Base-by-base conservation (phyloP, 495 filamentous ascomycete species). In the Neurospora sp. region DNA sequence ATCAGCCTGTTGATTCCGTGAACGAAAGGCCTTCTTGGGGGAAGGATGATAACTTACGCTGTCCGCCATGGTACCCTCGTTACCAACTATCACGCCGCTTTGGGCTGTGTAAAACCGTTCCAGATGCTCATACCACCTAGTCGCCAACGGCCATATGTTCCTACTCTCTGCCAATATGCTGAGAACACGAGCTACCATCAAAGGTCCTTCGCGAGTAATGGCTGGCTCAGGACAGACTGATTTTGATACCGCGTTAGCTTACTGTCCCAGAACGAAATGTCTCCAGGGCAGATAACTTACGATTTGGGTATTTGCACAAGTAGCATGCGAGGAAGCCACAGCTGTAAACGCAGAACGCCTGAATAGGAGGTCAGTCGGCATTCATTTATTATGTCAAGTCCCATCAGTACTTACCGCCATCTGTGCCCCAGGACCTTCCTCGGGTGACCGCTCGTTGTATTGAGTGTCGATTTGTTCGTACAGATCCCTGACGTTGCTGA, bases 291-390 rank as follows among this genome's bases (percentile, higher is more conserved):
- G 9, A 38, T 16, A 60, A 40, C 83, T 78, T 81, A 86, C 85
- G 69, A 35, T 79, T 76, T 14, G 84, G 84, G 49, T 84, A 86
- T 73, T 85, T 86, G 78, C 76, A 82, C 4, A 85, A 70, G 69
- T 88, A 86, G 18, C 80, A 82, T 7, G 85, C 83, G 3, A 88
- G 75, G 70, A 86, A 81, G 18, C 85, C 86, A 72, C 86, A 88
- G 42, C 80, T 84, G 27, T 87, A 88, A 8, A 86, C 83, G 60
- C 84, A 85, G 71, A 88, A 88, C 0, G 84, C 83, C 80, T 80
- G 46, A 18, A n/a, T 20, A 9, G 18, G 18, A 38, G 4, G 49
- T 80, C 39, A 77, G 66, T 69, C n/a, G 39, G 20, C n/a, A 23
- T 66, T 20, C 54, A 35, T 18, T 66, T 54, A 12, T 16, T 60